Percentiles rank a stretch among this genome's conserved stretches.
phyloP scores from a whole-genome alignment of 2,329 filamentous ascomycete species.

The Clarireedia paspali region DNA sequence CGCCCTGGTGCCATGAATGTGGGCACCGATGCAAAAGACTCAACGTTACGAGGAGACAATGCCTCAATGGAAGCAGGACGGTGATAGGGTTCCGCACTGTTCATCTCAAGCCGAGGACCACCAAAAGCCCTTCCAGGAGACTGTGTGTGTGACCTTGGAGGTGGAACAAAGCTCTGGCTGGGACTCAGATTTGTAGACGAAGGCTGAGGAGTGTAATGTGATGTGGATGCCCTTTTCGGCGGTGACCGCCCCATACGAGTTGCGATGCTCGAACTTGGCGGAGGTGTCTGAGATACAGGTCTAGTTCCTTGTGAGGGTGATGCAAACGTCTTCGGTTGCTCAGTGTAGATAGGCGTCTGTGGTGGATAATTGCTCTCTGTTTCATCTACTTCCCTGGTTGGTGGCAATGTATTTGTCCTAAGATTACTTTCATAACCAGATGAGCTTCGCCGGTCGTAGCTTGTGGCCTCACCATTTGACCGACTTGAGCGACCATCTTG shows the following conservation, averaged over 20 bases:
- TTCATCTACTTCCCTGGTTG: constrained; percentile 56
- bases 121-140: constrained; percentile 50
- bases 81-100: constrained; percentile 34
- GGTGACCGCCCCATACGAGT: constrained; percentile 44
- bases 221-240: constrained; percentile 44
- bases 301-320: constrained; percentile 24
- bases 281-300: constrained; percentile 40
- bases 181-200: constrained; percentile 21
- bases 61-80: constrained; percentile 44
- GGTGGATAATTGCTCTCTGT: constrained; percentile 34
- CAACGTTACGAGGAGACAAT: constrained; percentile 18
- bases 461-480: constrained; percentile 31
- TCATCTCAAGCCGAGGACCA: constrained; percentile 34
- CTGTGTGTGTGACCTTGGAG: constrained; percentile 53
- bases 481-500: constrained; percentile 19
- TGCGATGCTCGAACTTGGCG: constrained; percentile 35
- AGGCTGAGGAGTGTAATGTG: constrained; percentile 41
- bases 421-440: constrained; percentile 46
- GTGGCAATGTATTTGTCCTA: constrained; percentile 44
- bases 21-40: constrained; percentile 8
- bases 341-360: constrained; percentile 17
- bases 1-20: constrained; percentile 27
- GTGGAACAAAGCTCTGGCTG: constrained; percentile 38
- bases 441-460: constrained; percentile 43
- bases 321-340: constrained; percentile 25